Base-by-base conservation (phyloP, 2,329 filamentous ascomycete species). In the Monosporascus sp. region DNA sequence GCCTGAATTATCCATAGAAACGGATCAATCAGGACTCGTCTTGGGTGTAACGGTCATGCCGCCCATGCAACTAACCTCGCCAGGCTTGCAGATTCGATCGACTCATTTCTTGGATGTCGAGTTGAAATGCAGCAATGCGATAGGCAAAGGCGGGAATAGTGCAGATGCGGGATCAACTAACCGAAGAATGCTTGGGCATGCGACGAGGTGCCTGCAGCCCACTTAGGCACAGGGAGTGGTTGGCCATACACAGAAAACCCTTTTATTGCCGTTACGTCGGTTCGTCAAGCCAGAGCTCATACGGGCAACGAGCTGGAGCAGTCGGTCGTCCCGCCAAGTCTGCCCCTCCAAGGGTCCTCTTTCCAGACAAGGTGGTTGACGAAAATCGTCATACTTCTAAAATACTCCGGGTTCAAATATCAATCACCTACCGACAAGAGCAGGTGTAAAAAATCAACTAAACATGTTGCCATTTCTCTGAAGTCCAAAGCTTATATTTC, bases 51-150 rank as follows among this genome's bases (percentile, higher is more conserved):
- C 55, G 49, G 55, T 50, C 49, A 54, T 49, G 50, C 36, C 25
- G 54, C 54, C 53, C 54, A 57, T 46, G 43, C 43, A 46, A 46
- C 43, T 46, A 46, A 46, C 20, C 20, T 46, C n/a, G 24, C 43
- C 43, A 46, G 43, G 20, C 24, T 46, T 46, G 24, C 43, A 54
- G 50, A 39, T 53, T 57, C 54, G 54, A 60, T 59, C 57, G 54
- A 59, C 58, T 57, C 56, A 58, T 55, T 51, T 51, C 50, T 50
- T 51, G 44, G 62, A 55, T 50, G 59, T 57, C 59, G 60, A 54
- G 56, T 58, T 54, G 61, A 57, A 63, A 65, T 56, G 51, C 48
- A 57, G 56, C 54, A 49, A 54, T 48, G 58, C 55, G 45, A 56
- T 60, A 60, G 58, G 58, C 45, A 48, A 53, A 58, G 20, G 58